Base-by-base conservation (phyloP, 2,329 filamentous ascomycete species). In the Hymenoscyphus fructigenus region DNA sequence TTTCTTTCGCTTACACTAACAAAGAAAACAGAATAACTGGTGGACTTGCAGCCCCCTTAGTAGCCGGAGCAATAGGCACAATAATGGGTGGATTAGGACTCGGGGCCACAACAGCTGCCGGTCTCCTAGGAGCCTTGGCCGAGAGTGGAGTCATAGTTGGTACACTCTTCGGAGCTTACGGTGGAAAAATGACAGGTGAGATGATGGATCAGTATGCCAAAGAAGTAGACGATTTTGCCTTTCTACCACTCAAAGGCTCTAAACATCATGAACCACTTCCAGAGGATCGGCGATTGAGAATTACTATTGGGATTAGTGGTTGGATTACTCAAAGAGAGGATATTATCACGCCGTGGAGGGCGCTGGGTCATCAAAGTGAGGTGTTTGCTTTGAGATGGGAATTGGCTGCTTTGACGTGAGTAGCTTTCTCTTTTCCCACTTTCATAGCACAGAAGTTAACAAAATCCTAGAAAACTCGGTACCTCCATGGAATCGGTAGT, bases 151-250 rank as follows among this genome's bases (percentile, higher is more conserved):
- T 95, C 17, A 81, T 93, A 53, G 89, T 97, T 34, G 94, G 93
- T 17, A 87, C 90, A 44, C 80, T 98, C 47, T 97, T 98, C 73
- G 95, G 95, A 9, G 91, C 95, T n/a, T 97, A 96, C 74, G 91
- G 91, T 55, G 88, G 89, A 1, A 86, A 89, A 41, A 93, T 96
- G 83, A 91, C 91, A 0, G 87, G 88, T 61, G 89, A 93, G 75
- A 92, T 93, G 83, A 91, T 97, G 83, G 92, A 97, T 69, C 83
- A 89, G n/a, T 96, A 96, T 75, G 85, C 90, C 12, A 88, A 88
- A 70, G 92, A 97, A 69, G 89, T 98, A 17, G 88, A 92, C 71
- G 93, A 98, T 74, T 96, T 97, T 76, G 92, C 87, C 0, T 91
- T 98, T 72, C 78, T 97, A 12, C 91, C 92, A 0, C 81, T 96